Evolutionary conservation across 768 basidiomycete species (phyloP).

Genomic region (Mycena pura): DNA sequence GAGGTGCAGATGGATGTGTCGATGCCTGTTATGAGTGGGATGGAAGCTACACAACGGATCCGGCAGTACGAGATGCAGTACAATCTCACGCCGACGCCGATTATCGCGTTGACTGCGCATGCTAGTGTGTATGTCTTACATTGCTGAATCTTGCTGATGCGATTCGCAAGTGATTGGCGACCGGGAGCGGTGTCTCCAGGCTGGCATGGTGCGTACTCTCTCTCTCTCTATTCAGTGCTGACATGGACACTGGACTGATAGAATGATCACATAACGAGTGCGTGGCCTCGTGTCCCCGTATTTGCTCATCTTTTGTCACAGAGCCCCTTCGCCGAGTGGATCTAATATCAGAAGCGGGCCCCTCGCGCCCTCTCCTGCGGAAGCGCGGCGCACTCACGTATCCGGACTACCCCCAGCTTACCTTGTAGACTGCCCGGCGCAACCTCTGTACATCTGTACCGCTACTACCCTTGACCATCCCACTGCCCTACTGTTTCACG

Average conservation of each 20-base stretch:
- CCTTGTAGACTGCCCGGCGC: too few relatives aligned
- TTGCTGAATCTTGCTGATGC: not conserved
- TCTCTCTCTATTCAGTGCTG: not conserved
- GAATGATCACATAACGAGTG: constrained; percentile 59
- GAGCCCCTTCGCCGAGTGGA: constrained; percentile 84
- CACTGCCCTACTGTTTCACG: too few relatives aligned
- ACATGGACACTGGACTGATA: constrained; percentile 1
- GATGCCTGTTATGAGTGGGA: constrained; percentile 98
- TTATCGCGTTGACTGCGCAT: constrained; percentile 96
- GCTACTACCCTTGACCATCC: too few relatives aligned
- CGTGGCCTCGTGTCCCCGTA: constrained; percentile 32
- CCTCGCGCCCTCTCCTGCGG: constrained; percentile 42
- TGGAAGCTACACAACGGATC: constrained; percentile 95
- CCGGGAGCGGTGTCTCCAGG: constrained; percentile 74
- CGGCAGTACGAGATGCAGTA: constrained; percentile 82
- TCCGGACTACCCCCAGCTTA: constrained; percentile 18
- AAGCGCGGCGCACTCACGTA: constrained; percentile 19
- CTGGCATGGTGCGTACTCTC: constrained; percentile 57
- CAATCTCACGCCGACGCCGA: constrained; percentile 77
- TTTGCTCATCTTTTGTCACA: constrained; percentile 35
- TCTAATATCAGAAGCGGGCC: constrained; percentile 72
- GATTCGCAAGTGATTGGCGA: constrained; percentile 81
- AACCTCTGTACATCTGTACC: too few relatives aligned
- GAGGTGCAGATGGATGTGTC: constrained; percentile 90
- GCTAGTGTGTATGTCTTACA: constrained; percentile 75